phyloP scores from a whole-genome alignment of 371 early-diverging fungal species.

The Mortierella sp. region DNA sequence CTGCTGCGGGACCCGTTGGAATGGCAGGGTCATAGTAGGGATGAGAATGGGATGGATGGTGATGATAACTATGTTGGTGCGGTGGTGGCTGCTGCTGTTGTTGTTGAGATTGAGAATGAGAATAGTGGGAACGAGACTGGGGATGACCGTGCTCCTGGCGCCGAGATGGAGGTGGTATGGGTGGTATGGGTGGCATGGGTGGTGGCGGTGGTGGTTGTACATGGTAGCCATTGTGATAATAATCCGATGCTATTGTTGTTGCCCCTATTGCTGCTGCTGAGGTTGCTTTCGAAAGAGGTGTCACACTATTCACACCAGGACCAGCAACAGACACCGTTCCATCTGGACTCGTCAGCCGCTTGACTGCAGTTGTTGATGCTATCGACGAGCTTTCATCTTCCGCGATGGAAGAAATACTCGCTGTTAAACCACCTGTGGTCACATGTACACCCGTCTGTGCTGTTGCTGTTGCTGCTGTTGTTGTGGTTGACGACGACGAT shows the following conservation, averaged over 20 bases:
- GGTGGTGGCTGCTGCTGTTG: background rate
- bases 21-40: conserved; percentile 18
- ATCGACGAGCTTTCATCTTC: too few species aligned
- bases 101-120: background rate
- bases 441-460: too few species aligned
- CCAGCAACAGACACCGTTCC: conserved; percentile 26
- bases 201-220: background rate
- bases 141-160: background rate
- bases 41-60: conserved; percentile 7
- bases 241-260: background rate
- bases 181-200: background rate
- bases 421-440: too few species aligned
- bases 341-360: conserved; percentile 36
- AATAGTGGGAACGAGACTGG: conserved; percentile 4
- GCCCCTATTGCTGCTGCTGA: conserved; percentile 1
- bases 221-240: background rate
- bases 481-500: background rate
- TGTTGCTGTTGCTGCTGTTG: background rate
- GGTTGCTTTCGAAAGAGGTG: background rate
- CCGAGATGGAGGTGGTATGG: too few species aligned
- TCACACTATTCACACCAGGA: background rate
- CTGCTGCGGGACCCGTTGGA: conserved; percentile 15
- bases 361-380: too few species aligned
- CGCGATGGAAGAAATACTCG: too few species aligned
- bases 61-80: conserved; percentile 1